These are phyloP conservation scores for Phytophthora hybrid DNA, from an alignment of 352 stramenopile species.

Conservation along the genomic window DNA sequence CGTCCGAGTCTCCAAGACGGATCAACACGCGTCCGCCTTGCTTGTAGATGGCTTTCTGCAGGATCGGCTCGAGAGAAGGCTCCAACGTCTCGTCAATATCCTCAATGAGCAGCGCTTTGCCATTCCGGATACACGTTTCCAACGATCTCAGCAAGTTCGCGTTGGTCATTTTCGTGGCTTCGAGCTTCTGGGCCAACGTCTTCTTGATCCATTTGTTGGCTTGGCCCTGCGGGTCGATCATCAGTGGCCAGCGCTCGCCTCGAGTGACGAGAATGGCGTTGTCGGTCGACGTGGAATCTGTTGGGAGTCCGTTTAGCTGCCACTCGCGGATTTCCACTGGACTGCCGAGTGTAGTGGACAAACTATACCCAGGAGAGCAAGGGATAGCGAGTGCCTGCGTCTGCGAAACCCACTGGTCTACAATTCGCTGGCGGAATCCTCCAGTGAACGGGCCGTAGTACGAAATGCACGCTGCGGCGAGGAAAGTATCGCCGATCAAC, in stretches of 20 bases:
- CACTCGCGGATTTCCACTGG: conserved; percentile 93
- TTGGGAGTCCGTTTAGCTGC: conserved; percentile 93
- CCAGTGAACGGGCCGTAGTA: conserved; percentile 96
- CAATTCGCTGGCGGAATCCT: conserved; percentile 81
- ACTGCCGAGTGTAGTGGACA: conserved; percentile 85
- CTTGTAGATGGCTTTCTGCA: conserved; percentile 95
- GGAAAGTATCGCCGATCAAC: conserved; percentile 93
- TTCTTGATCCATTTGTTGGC: conserved; percentile 97
- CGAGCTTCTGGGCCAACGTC: conserved; percentile 68
- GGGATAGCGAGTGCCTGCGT: conserved; percentile 77
- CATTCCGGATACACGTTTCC: conserved; percentile 94
- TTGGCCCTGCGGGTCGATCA: conserved; percentile 95
- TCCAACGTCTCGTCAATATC: conserved; percentile 94
- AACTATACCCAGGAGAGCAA: conserved; percentile 74
- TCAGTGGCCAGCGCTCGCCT: conserved; percentile 93
- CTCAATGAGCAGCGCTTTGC: conserved; percentile 92
- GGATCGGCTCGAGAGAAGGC: conserved; percentile 92
- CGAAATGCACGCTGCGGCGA: conserved; percentile 92
- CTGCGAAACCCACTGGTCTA: conserved; percentile 73
- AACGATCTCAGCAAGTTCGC: conserved; percentile 90
- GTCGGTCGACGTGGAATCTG: conserved; percentile 93
- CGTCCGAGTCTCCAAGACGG: conserved; percentile 91
- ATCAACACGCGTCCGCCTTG: conserved; percentile 91
- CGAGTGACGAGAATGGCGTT: conserved; percentile 93
- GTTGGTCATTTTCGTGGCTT: conserved; percentile 93